phyloP scores from a whole-genome alignment of 768 basidiomycete genomes.

The Sporobolomyces pararoseus region DNA sequence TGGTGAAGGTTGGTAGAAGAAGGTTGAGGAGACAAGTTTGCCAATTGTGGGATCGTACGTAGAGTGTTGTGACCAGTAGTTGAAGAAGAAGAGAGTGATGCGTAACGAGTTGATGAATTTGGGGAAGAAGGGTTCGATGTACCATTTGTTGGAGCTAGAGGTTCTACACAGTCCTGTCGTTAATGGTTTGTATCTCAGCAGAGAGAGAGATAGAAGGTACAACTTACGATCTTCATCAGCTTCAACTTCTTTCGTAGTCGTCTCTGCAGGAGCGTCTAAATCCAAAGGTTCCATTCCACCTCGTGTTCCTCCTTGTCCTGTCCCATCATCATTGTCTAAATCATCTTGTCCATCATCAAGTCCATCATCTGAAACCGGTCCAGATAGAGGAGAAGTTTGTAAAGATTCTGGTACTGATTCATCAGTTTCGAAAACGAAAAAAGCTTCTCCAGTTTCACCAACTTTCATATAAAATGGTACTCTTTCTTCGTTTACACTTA shows the following conservation, averaged over 20 bases:
- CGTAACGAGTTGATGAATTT: constrained; percentile 36
- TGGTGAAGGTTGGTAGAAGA: constrained; percentile 4
- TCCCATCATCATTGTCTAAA: background rate
- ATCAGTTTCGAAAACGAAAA: constrained; percentile 96
- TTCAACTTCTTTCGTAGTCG: background rate
- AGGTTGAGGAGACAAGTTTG: background rate
- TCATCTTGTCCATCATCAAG: constrained; percentile 16
- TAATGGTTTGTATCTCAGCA: too few species aligned
- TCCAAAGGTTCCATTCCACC: constrained; percentile 73
- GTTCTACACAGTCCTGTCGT: background rate
- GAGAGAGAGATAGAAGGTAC: background rate
- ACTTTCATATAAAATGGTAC: constrained; percentile 98
- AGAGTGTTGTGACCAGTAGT: constrained; percentile 45
- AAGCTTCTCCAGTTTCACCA: constrained; percentile 96
- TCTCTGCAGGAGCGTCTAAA: constrained; percentile 57
- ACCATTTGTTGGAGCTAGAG: constrained; percentile 1
- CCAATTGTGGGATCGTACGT: constrained; percentile 43
- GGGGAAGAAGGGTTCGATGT: constrained; percentile 36
- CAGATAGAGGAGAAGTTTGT: constrained; percentile 83
- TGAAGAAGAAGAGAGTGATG: constrained; percentile 31
- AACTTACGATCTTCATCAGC: constrained; percentile 28
- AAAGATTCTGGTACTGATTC: constrained; percentile 89
- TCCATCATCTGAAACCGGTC: constrained; percentile 45
- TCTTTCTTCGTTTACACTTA: constrained; percentile 76
- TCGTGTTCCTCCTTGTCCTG: background rate